Conservation (phyloP, 306 rosid species). For the Cercis canadensis region DNA sequence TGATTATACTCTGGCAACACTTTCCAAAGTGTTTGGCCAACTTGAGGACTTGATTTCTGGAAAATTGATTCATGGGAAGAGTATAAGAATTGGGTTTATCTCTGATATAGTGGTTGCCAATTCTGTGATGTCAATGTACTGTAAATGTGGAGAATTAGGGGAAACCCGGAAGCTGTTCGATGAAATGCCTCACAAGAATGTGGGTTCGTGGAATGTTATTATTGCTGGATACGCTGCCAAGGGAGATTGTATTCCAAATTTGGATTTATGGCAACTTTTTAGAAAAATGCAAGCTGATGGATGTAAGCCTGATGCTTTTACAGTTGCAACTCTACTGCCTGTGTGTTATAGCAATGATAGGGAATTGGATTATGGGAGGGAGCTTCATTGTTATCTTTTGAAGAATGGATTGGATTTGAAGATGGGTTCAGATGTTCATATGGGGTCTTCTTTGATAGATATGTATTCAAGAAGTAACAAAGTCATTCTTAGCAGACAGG, state of each 20-base stretch:
- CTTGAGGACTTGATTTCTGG: slow-evolving; percentile 52
- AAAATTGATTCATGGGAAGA: slow-evolving; percentile 69
- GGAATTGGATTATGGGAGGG: slow-evolving; percentile 66
- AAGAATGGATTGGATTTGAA: slow-evolving; percentile 54
- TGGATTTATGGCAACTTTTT: slow-evolving; percentile 48
- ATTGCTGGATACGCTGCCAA: slow-evolving; percentile 55
- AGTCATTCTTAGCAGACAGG: slow-evolving; percentile 55
- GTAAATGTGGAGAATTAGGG: slow-evolving; percentile 52
- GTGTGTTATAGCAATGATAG: slow-evolving; percentile 42
- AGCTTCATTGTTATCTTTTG: slow-evolving; percentile 70
- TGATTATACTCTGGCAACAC: slow-evolving; percentile 68
- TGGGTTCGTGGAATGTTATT: slow-evolving; percentile 71
- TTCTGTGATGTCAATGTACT: slow-evolving; percentile 73
- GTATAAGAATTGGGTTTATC: slow-evolving; percentile 56
- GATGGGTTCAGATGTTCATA: slow-evolving; percentile 57
- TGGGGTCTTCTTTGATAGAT: slow-evolving; percentile 85
- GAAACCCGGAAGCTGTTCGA: slow-evolving; percentile 65
- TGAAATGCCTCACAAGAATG: slow-evolving; percentile 72
- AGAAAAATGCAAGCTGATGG: slow-evolving; percentile 58
- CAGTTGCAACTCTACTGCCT: slow-evolving; percentile 66
- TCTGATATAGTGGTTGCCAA: slow-evolving; percentile 65
- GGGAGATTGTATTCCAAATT: slow-evolving; percentile 24
- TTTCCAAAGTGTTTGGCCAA: slow-evolving; percentile 70
- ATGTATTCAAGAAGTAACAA: slow-evolving; percentile 85
- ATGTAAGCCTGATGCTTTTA: slow-evolving; percentile 63